Evolutionary conservation across 208 protist species (phyloP).

Genomic region (Wallacemonas sp.): DNA sequence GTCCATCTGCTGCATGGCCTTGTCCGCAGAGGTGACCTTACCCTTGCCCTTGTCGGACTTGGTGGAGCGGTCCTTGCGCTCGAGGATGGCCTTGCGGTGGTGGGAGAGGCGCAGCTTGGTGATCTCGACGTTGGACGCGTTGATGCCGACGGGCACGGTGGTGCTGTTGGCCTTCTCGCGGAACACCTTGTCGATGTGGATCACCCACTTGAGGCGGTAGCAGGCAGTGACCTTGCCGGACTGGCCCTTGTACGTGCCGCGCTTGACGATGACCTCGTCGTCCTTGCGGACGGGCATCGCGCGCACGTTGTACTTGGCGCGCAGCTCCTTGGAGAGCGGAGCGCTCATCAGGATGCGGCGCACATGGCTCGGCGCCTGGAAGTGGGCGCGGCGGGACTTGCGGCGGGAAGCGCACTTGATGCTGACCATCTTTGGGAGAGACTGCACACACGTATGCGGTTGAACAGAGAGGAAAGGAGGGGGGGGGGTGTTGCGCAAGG

Average conservation of each 20-base stretch:
- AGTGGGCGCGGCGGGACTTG: slow-evolving; percentile 99
- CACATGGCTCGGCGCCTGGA: slow-evolving; percentile 96
- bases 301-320: slow-evolving; percentile 98
- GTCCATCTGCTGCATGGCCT: slow-evolving; percentile 94
- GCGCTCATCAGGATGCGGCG: slow-evolving; percentile 98
- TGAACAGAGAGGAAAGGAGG: too few relatives aligned
- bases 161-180: slow-evolving; percentile 97
- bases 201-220: slow-evolving; percentile 99
- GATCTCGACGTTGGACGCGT: slow-evolving; percentile 99
- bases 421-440: slow-evolving; percentile 55
- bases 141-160: slow-evolving; percentile 94
- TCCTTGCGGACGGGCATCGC: slow-evolving; percentile 99
- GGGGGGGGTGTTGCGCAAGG: neutral
- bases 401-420: slow-evolving; percentile 93
- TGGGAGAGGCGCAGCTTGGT: slow-evolving; percentile 99
- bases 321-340: slow-evolving; percentile 98
- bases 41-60: slow-evolving; percentile 92
- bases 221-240: slow-evolving; percentile 97
- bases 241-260: slow-evolving; percentile 96
- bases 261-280: slow-evolving; percentile 98
- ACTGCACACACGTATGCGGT: too few relatives aligned
- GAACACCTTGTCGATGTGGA: slow-evolving; percentile 98
- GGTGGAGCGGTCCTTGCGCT: slow-evolving; percentile 89
- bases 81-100: slow-evolving; percentile 97
- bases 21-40: slow-evolving; percentile 90